Evolutionary conservation across 495 filamentous ascomycete species (phyloP), one percentile per base, ranked within the genome.

Genomic region (Niebla homalea): DNA sequence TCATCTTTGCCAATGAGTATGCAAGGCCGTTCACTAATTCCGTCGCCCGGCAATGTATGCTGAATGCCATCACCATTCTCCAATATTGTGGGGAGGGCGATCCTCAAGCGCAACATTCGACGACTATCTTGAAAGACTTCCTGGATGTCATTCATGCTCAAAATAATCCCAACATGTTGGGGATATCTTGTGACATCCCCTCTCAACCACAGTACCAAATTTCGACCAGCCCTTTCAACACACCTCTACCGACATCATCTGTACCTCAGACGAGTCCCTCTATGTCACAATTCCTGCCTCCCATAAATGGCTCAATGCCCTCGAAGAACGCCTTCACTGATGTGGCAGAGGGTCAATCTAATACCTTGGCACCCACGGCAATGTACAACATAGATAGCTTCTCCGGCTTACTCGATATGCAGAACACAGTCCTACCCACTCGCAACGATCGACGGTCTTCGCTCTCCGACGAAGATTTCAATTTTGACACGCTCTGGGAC

Each of bases 1-100:
- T 86, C 10, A 67, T 87, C 3, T 70, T 82, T 25, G 75, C 81
- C 46, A 84, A 83, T 47, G 80, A 84, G 56, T 86, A 86, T 55
- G 76, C 80, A 3, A 72, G 70, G 21, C 71, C 84, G 21, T 82
- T 79, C 57, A 70, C 69, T 46, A 72, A 78, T 18, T 64, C 75
- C 5, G 70, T 72, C 1, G 71, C 80, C 5, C 70, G 71, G 36
- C 63, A 66, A 35, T 76, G 73, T 16, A 73, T 85, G 53, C 60
- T 60, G 19, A 80, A 81, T 50, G 71, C 78, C 15, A 72, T 84
- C 42, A 65, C 59, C 4, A 80, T 84, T 43, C 72, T 86, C 46
- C 64, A 62, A 0, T 77, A 80, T 50, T 84, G 80, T 54, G 74
- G 74, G 23, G 69, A 77, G 11, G 71, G 66, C 39, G 81, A 87